phyloP scores from a whole-genome alignment of 306 rosid species.

The Cucumis melo region DNA sequence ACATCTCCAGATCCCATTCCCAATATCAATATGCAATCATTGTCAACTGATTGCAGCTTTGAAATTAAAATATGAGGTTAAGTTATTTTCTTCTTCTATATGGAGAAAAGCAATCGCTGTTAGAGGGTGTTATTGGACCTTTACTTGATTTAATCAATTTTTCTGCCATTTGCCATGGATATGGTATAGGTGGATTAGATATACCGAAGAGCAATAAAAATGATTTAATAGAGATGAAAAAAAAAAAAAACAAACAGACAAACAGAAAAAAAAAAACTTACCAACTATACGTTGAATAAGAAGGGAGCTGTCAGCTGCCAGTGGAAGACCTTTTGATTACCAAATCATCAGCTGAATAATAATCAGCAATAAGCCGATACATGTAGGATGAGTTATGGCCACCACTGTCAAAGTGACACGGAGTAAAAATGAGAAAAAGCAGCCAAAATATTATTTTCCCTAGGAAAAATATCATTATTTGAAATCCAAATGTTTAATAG shows the following conservation, averaged over 20 bases:
- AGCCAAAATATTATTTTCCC: background rate
- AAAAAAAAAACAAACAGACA: background rate
- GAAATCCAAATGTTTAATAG: background rate
- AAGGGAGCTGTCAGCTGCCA: constrained; percentile 34
- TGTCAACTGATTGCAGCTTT: background rate
- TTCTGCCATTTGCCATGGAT: background rate
- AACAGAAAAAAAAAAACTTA: constrained; percentile 1
- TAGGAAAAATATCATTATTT: background rate
- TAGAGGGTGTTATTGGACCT: background rate
- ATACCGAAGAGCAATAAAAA: background rate
- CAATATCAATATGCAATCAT: background rate
- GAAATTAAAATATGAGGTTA: background rate
- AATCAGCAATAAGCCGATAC: constrained; percentile 94
- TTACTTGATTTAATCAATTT: background rate
- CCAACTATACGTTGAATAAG: constrained; percentile 20
- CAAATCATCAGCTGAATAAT: constrained; percentile 91
- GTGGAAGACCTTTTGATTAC: constrained; percentile 52
- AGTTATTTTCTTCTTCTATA: background rate
- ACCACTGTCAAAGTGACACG: constrained; percentile 45
- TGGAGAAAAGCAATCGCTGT: background rate
- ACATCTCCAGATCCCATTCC: background rate
- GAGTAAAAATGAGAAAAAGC: constrained; percentile 8
- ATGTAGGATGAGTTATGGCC: constrained; percentile 93
- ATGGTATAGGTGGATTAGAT: background rate
- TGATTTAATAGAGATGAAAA: background rate